Base-by-base conservation (phyloP, 2,329 filamentous ascomycete genomes). In the Zasmidium cellare region DNA sequence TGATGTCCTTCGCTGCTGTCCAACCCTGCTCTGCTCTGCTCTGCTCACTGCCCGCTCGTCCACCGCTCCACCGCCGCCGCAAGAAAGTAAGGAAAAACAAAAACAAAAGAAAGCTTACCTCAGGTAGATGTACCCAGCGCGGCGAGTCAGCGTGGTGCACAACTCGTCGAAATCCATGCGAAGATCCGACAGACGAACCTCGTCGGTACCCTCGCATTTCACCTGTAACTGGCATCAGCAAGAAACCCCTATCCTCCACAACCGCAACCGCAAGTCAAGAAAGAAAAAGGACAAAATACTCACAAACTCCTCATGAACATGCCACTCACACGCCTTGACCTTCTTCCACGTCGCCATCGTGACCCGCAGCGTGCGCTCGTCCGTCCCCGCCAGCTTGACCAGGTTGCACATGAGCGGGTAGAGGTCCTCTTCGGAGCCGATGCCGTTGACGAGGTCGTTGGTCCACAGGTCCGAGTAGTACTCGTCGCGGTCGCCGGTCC, bases 251-350 rank as follows among this genome's bases (percentile, higher is more conserved):
- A n/a, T n/a, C n/a, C n/a, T n/a, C n/a, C n/a, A n/a, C n/a, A n/a
- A n/a, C n/a, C n/a, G n/a, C n/a, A n/a, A n/a, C n/a, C n/a, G n/a
- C n/a, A n/a, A n/a, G n/a, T n/a, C n/a, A n/a, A n/a, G n/a, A n/a
- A n/a, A n/a, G n/a, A n/a, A n/a, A n/a, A n/a, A n/a, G n/a, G n/a
- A n/a, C n/a, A n/a, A n/a, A n/a, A n/a, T n/a, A n/a, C 18, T 35
- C 12, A 28, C 56, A 9, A 25, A 25, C 16, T 58, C 45, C 18
- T 46, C 56, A 16, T 58, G 58, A 9, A 55, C 51, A 55, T 52
- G 45, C 51, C 58, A 62, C 48, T 60, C 53, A 28, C 60, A 64
- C 3, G 31, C 35, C 41, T 58, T 46, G 45, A 57, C 12, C 5
- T 54, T 22, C 3, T 48, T n/a, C 53, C 19, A 46, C 20, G 23